Evolutionary conservation across 129 eudicot species (phyloP), one percentile per base, ranked within the genome.

Genomic region (Lactuca sativa): DNA sequence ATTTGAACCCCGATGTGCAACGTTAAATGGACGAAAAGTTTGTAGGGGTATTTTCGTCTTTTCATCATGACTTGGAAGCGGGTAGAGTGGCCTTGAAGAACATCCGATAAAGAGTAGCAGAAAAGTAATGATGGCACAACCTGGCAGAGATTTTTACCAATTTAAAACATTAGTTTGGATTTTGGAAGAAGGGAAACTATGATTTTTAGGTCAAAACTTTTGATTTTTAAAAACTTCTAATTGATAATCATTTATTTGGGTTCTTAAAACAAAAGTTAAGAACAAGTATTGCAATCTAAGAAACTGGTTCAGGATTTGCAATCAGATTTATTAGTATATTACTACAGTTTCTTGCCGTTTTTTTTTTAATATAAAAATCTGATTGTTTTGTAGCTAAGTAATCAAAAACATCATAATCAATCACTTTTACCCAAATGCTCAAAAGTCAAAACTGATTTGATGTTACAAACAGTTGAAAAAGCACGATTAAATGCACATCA

Each of bases 1-100:
- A 81, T 95, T 95, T 30, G 97, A 87, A 64, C 99, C 99, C 48
- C 99, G 86, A 72, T 90, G 99, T 25, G 99, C 99, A 70, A 93
- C 71, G 70, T 93, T 93, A 72, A 70, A 93, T 3, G 99, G 84
- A 32, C 97, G 99, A 70, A 88, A 93, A 43, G 95, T 93, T 66
- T 93, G 99, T 38, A 93, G 69, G 43, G 99, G 91, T 71, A 62
- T 76, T 74, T 70, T 93, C 38, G 71, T 71, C 64, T 59, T 73
- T 67, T 80, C 88, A 52, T 79, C 74, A 62, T 86, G 81, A 75
- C 99, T 85, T n/a, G 93, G 97, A 48, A 90, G 90, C 41, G 95
- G 97, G 78, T 85, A 85, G 52, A 82, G 87, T 79, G 82, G 84
- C 62, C 96, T 78, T 30, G 88, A 95, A 73, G 80, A 79, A 74